Conservation (phyloP, 352 stramenopile species). For the Stramenopiles sp. region DNA sequence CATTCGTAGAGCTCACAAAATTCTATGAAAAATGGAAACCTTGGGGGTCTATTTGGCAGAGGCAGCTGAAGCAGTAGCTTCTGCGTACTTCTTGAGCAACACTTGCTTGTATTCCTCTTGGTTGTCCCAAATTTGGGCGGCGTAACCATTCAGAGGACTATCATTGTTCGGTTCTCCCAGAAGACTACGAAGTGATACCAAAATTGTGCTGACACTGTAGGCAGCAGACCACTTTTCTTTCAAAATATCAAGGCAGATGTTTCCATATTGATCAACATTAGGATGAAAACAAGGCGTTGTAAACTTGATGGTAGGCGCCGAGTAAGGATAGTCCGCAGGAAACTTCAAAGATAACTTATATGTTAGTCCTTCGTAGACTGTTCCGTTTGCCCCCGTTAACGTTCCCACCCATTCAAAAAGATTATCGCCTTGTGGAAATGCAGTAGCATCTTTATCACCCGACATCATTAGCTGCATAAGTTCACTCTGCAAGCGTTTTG, state of each 20-base stretch:
- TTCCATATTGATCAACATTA: conserved; percentile 26
- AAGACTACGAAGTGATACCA: conserved; percentile 21
- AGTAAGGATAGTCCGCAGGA: conserved; percentile 25
- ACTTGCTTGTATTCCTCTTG: conserved; percentile 21
- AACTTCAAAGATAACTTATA: conserved; percentile 27
- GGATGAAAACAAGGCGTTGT: conserved; percentile 24
- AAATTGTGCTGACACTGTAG: conserved; percentile 24
- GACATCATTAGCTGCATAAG: conserved; percentile 17
- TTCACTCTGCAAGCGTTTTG: not conserved
- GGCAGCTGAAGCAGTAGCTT: not conserved
- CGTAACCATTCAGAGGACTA: conserved; percentile 24
- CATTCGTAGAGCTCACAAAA: too few relatives aligned
- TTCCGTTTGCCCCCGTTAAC: conserved; percentile 22
- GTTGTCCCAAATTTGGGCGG: conserved; percentile 24
- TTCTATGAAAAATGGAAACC: too few relatives aligned
- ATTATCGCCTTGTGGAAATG: conserved; percentile 26
- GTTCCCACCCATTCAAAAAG: conserved; percentile 29
- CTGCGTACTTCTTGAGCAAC: not conserved
- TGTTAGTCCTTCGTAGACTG: conserved; percentile 25
- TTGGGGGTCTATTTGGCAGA: not conserved
- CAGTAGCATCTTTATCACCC: conserved; percentile 20
- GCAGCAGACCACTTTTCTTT: conserved; percentile 27
- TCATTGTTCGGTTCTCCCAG: conserved; percentile 27
- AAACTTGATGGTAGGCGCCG: conserved; percentile 23
- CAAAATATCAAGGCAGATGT: conserved; percentile 28